Evolutionary conservation across 2,329 filamentous ascomycete species (phyloP).

Genomic region (Aplosporella prunicola): DNA sequence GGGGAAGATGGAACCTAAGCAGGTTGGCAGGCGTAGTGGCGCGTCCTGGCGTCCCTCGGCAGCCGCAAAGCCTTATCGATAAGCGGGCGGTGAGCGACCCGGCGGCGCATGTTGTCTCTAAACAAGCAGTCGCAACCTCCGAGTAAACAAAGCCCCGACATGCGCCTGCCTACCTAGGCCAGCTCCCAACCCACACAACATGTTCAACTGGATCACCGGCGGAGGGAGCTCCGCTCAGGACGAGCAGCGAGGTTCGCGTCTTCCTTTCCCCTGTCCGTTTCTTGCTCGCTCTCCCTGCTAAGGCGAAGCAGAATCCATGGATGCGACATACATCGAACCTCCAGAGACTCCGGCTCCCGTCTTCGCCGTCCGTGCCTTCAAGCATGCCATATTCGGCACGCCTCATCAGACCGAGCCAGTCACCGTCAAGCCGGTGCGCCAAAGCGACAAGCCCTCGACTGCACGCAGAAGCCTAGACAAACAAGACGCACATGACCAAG

Average conservation of each 20-base stretch:
- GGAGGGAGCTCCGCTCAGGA: background rate
- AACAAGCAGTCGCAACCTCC: slow-evolving; percentile 1
- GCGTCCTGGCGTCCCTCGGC: no score
- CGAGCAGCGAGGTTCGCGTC: slow-evolving; percentile 3
- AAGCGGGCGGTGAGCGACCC: slow-evolving; percentile 2
- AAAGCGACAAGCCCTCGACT: background rate
- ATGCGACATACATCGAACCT: slow-evolving; percentile 31
- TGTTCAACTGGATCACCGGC: slow-evolving; percentile 29
- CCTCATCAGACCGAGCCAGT: slow-evolving; percentile 42
- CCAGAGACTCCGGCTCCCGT: slow-evolving; percentile 57
- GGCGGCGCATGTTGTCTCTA: background rate
- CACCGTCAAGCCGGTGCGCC: slow-evolving; percentile 5
- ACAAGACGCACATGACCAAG: background rate
- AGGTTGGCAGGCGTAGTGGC: no score
- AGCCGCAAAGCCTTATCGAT: slow-evolving; percentile 4
- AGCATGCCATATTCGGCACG: slow-evolving; percentile 55
- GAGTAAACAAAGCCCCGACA: background rate
- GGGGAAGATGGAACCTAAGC: no score
- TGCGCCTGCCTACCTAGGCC: background rate
- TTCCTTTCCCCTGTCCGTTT: background rate
- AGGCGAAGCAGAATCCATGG: slow-evolving; percentile 4
- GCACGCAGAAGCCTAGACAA: background rate
- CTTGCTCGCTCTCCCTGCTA: slow-evolving; percentile 1
- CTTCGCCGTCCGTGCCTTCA: slow-evolving; percentile 59
- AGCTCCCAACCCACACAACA: slow-evolving; percentile 13